These are phyloP conservation scores for Chaetothyriales sp. DNA, from an alignment of 2,329 filamentous ascomycete genomes.

Conservation along the genomic window DNA sequence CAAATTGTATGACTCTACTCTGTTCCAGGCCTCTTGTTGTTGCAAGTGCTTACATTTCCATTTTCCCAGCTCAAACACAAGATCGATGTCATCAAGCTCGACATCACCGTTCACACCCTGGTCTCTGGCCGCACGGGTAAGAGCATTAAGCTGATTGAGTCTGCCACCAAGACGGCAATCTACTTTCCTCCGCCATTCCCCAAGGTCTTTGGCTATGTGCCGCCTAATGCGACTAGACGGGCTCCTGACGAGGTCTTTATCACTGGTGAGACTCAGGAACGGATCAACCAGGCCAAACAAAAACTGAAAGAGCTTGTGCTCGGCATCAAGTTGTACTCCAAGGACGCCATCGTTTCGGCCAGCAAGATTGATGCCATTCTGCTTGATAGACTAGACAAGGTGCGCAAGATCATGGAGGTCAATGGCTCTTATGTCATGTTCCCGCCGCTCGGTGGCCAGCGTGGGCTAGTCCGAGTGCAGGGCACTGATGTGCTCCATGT, in stretches of 20 bases:
- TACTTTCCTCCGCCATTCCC: conserved; percentile 96
- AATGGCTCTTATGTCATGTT: conserved; percentile 94
- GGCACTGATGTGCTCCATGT: conserved; percentile 86
- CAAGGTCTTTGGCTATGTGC: conserved; percentile 77
- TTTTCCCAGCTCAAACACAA: conserved; percentile 34
- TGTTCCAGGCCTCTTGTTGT: background rate
- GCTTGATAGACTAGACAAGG: conserved; percentile 81
- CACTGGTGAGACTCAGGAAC: conserved; percentile 71
- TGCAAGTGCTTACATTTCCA: conserved; percentile 4
- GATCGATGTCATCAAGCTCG: conserved; percentile 67
- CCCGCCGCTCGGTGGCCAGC: conserved; percentile 71
- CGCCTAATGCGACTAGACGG: conserved; percentile 62
- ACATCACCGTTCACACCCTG: conserved; percentile 75
- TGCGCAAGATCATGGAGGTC: conserved; percentile 91
- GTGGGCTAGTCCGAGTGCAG: conserved; percentile 74
- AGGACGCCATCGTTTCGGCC: conserved; percentile 77
- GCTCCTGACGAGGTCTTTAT: conserved; percentile 88
- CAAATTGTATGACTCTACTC: conserved; percentile 51
- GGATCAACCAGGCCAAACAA: conserved; percentile 76
- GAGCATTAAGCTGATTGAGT: conserved; percentile 97
- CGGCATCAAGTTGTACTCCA: conserved; percentile 70
- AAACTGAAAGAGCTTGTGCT: conserved; percentile 75
- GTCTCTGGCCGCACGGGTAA: conserved; percentile 87
- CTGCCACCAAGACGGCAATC: conserved; percentile 85
- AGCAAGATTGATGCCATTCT: conserved; percentile 93